Conservation (phyloP, 2,329 filamentous ascomycete genomes). For the Furcasterigmium sp. region DNA sequence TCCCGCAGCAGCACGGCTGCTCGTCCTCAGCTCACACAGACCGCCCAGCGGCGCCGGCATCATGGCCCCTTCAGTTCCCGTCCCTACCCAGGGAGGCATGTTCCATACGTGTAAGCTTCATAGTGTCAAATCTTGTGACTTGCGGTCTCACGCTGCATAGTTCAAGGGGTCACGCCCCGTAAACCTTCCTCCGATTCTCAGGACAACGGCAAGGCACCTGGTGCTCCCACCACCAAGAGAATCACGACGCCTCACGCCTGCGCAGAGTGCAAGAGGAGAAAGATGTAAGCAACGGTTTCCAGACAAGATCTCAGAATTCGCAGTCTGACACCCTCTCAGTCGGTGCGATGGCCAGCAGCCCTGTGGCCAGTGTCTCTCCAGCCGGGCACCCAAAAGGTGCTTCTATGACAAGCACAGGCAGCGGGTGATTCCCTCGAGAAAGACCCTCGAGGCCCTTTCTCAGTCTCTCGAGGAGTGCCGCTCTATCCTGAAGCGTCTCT, state of each 20-base stretch:
- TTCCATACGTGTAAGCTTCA: slow-evolving; percentile 13
- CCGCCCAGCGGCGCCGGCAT: background rate
- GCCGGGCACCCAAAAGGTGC: slow-evolving; percentile 72
- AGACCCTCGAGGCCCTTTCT: slow-evolving; percentile 62
- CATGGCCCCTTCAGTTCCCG: slow-evolving; percentile 11
- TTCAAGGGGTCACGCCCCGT: slow-evolving; percentile 13
- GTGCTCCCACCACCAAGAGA: slow-evolving; percentile 35
- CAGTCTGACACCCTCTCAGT: slow-evolving; percentile 24
- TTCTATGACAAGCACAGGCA: slow-evolving; percentile 78
- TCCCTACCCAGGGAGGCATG: slow-evolving; percentile 13
- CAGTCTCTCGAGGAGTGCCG: slow-evolving; percentile 63
- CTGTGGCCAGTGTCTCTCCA: slow-evolving; percentile 78
- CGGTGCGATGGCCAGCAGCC: slow-evolving; percentile 78
- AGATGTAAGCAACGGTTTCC: slow-evolving; percentile 49
- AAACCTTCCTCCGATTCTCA: slow-evolving; percentile 10
- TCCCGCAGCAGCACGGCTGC: background rate
- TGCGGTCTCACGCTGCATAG: slow-evolving; percentile 3
- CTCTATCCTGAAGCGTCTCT: slow-evolving; percentile 55
- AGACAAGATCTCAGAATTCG: background rate
- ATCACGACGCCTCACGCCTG: slow-evolving; percentile 61
- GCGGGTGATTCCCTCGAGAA: slow-evolving; percentile 70
- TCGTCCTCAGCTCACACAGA: background rate
- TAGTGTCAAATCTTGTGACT: background rate
- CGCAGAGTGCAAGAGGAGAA: slow-evolving; percentile 72
- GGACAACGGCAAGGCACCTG: slow-evolving; percentile 30